Base-by-base conservation (phyloP, 2,329 filamentous ascomycete genomes). In the Sporothrix phasma region DNA sequence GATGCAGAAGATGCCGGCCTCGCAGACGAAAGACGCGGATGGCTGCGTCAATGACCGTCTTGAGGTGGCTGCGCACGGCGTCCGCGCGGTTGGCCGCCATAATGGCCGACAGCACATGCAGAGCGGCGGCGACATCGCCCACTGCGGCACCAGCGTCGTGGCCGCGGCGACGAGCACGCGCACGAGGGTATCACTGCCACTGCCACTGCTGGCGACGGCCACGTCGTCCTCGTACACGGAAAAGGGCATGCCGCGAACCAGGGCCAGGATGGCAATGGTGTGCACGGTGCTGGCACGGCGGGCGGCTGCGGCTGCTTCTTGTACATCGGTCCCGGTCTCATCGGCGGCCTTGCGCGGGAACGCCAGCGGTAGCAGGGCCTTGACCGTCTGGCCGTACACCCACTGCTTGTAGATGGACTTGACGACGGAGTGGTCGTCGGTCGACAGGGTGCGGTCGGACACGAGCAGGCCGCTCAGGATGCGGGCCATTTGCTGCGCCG, bases 171-270 rank as follows among this genome's bases (percentile, higher is more conserved):
- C 78, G 5, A 80, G 75, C 17, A 84, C 74, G 8, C 80, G 77
- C 3, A 83, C 72, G 5, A 85, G 74, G 37, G 73, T 71, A 3
- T 75, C 75, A 17, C 22, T 26, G 6, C 81, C 76, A 69, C 15
- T 45, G 26, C 34, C 24, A 5, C 34, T 8, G 34, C 41, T 19
- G 15, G 5, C 5, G 15, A 34, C 15, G 7, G 75, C 63, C 0
- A 77, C 72, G 58, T 85, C 82, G 17, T 79, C 77, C 49, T 82
- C 77, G 70, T 83, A 85, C 19, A 83, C 76, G 1, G 75, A 70
- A 61, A 79, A 82, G 19, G 72, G 73, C 64, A 84, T 76, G 69
- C 83, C 77, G 66, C 76, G 78, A 7, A 83, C 73, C 54, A 82
- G 75, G 0, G 79, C 73, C 5, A 86, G 74, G 5, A 80, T 75